Percentiles rank a stretch among this genome's conserved stretches.
phyloP scores from a whole-genome alignment of 345 rosid genomes.

The Aquilaria yunnanensis region DNA sequence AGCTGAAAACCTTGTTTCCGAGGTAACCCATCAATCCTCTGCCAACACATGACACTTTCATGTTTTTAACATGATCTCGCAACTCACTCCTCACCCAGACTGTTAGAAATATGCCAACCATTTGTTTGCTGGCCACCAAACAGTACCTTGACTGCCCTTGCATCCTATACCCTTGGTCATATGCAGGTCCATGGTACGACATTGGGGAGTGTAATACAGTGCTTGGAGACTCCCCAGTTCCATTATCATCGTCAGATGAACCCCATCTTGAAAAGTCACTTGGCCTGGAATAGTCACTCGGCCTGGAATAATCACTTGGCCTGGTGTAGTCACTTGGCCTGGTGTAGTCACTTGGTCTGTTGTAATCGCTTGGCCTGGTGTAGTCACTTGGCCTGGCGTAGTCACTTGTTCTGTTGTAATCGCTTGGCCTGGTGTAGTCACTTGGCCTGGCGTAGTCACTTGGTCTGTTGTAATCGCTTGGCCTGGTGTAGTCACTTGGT shows the following conservation, averaged over 20 bases:
- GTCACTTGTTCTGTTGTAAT: slow-evolving; percentile 51
- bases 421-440: slow-evolving; percentile 88
- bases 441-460: slow-evolving; percentile 83
- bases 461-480: slow-evolving; percentile 33
- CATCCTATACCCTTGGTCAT: slow-evolving; percentile 55
- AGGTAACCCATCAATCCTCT: slow-evolving; percentile 99
- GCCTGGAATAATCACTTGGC: slow-evolving; percentile 74
- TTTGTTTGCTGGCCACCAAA: slow-evolving; percentile 88
- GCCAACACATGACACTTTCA: slow-evolving; percentile 97
- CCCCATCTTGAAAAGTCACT: slow-evolving; percentile 93
- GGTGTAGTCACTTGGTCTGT: slow-evolving; percentile 82
- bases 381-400: slow-evolving; percentile 33
- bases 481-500: slow-evolving; percentile 83
- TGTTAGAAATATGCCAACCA: slow-evolving; percentile 96
- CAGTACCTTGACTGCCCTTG: slow-evolving; percentile 80
- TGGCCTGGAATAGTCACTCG: slow-evolving; percentile 87
- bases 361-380: slow-evolving; percentile 62
- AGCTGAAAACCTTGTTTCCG: slow-evolving; percentile 69
- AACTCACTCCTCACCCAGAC: slow-evolving; percentile 92
- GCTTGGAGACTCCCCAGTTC: slow-evolving; percentile 85
- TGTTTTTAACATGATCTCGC: slow-evolving; percentile 77
- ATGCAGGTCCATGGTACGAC: slow-evolving; percentile 45
- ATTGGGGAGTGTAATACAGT: slow-evolving; percentile 72
- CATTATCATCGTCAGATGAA: slow-evolving; percentile 92
- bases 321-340: slow-evolving; percentile 87